Evolutionary conservation across 495 filamentous ascomycete species (phyloP).

Genomic region (Penicillium lagena): DNA sequence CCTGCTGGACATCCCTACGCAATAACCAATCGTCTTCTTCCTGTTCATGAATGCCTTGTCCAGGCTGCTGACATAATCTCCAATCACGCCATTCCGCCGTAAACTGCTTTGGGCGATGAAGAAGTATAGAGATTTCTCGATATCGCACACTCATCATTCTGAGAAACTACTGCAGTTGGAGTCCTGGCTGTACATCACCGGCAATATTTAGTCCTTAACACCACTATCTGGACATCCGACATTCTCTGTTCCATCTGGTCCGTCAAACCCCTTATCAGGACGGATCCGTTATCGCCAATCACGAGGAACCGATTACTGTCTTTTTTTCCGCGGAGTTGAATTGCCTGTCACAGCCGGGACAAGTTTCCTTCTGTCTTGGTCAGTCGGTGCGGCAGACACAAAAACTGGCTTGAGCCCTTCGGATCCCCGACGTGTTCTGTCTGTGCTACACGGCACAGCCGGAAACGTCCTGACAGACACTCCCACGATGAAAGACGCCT

Average conservation of each 20-base stretch:
- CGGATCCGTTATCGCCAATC: constrained; percentile 17
- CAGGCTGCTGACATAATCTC: constrained; percentile 5
- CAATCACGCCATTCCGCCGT: constrained; percentile 19
- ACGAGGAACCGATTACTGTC: constrained; percentile 14
- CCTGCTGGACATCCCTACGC: too few species aligned
- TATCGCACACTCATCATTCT: too few species aligned
- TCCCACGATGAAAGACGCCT: constrained; percentile 30
- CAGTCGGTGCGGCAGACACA: too few species aligned
- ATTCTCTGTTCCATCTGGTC: background rate
- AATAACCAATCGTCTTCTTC: too few species aligned
- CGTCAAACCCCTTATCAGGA: constrained; percentile 13
- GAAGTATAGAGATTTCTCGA: constrained; percentile 15
- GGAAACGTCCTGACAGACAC: background rate
- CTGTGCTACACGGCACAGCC: background rate
- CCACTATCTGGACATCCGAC: background rate
- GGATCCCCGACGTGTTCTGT: background rate
- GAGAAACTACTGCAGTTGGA: too few species aligned
- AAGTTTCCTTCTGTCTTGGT: too few species aligned
- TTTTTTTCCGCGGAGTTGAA: constrained; percentile 26
- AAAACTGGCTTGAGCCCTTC: background rate
- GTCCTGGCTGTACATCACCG: background rate
- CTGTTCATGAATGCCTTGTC: too few species aligned
- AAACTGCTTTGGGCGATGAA: constrained; percentile 10
- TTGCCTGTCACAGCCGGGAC: too few species aligned
- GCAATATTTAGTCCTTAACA: background rate